Evolutionary conservation across 495 filamentous ascomycete genomes (phyloP).

Genomic region (Trichoderma gamsii): DNA sequence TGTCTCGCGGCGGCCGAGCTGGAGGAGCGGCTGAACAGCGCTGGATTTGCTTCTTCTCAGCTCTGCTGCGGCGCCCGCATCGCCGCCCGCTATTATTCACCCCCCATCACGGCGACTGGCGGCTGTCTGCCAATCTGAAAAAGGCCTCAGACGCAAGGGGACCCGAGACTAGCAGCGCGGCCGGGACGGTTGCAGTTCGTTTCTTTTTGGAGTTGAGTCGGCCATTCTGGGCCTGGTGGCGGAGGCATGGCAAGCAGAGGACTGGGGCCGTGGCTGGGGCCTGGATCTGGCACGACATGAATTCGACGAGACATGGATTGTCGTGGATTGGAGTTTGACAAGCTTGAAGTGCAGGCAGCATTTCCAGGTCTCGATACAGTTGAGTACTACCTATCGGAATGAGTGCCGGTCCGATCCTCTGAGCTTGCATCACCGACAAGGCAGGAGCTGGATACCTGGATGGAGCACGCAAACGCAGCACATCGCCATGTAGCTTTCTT

Average conservation of each 20-base stretch:
- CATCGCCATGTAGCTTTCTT: not conserved
- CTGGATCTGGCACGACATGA: too few species aligned
- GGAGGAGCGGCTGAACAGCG: not conserved
- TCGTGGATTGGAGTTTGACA: not conserved
- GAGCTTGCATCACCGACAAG: not conserved
- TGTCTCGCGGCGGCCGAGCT: not conserved
- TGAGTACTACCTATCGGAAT: not conserved
- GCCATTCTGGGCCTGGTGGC: not conserved
- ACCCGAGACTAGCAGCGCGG: not conserved
- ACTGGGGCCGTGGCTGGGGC: not conserved
- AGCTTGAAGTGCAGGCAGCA: not conserved
- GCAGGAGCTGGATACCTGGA: not conserved
- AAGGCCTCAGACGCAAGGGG: constrained; percentile 2
- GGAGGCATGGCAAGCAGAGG: not conserved
- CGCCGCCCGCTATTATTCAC: not conserved
- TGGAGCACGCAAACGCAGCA: not conserved
- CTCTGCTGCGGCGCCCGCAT: not conserved
- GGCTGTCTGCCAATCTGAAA: not conserved
- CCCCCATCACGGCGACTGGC: not conserved
- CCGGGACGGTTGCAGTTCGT: not conserved
- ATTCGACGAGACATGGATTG: not conserved
- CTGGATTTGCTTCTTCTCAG: not conserved
- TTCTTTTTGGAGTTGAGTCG: not conserved
- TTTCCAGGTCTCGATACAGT: too few species aligned
- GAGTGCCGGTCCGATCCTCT: not conserved